A percentile compares a stretch with the other conserved stretches of the same genome.
These are phyloP conservation scores for Amyloporia xantha DNA, from an alignment of 768 basidiomycete species.

Conservation along the genomic window DNA sequence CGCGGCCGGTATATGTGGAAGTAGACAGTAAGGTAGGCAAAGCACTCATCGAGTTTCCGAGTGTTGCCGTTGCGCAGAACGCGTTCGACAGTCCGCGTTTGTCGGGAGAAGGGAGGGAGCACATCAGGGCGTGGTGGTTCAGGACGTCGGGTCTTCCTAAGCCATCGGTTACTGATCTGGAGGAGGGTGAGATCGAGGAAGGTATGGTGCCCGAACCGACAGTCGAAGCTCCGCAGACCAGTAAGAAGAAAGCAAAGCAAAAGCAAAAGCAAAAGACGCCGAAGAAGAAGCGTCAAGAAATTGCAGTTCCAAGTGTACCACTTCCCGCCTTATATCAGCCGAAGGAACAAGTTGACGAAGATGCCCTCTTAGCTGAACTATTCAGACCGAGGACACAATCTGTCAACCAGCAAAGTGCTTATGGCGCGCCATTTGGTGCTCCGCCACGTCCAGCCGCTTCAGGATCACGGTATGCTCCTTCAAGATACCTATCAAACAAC, in stretches of 20 bases:
- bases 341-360: not conserved
- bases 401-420: not conserved
- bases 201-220: conserved; percentile 5
- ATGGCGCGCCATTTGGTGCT: not conserved
- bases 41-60: conserved; percentile 21
- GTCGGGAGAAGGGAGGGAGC: conserved; percentile 19
- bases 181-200: conserved; percentile 25
- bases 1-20: conserved; percentile 9
- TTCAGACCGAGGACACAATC: not conserved
- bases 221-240: not conserved
- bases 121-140: conserved; percentile 24
- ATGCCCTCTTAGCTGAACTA: not conserved
- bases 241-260: conserved; percentile 10
- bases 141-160: conserved; percentile 3
- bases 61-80: conserved; percentile 7
- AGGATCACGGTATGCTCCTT: not conserved
- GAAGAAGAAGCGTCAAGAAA: conserved; percentile 3
- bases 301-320: not conserved
- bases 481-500: not conserved
- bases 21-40: conserved; percentile 17
- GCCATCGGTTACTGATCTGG: conserved; percentile 13
- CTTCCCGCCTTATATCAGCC: not conserved
- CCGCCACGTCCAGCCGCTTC: not conserved
- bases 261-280: conserved; percentile 10
- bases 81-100: conserved; percentile 19